Base-by-base conservation (phyloP, 495 filamentous ascomycete genomes). In the Pseudotulostoma volvatum region DNA sequence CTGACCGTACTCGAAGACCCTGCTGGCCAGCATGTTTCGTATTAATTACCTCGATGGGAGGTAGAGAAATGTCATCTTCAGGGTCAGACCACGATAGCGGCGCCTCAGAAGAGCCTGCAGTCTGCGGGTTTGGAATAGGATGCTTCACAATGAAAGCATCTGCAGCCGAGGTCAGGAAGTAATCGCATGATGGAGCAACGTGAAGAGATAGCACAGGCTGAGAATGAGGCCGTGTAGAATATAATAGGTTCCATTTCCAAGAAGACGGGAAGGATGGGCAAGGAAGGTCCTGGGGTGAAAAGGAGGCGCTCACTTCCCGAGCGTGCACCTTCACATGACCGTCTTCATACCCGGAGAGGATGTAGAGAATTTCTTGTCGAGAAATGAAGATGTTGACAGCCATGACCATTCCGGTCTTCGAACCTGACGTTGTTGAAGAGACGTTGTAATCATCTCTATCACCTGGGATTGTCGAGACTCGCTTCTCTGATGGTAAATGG, bases 21-120 rank as follows among this genome's bases (percentile, higher is more conserved):
- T 97, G 90, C 52, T 95, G 90, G 4, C 90, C 90, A 0, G 84
- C 71, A 54, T 96, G 90, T 45, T 80, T 84, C 2, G 90, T 94
- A 43, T 83, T 73, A 20, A 78, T 36, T 0, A 56, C 54, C 46
- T 76, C 81, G 16, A 77, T 39, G 1, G 81, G 72, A 16, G 45
- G 41, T 1, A 52, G 50, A 20, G 53, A 47, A 16, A 49, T 55
- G 36, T 43, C 44, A 25, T 23, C 11, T 18, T 41, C 46, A 13
- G 39, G 44, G 4, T 35, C 33, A 14, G 42, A 14, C 9, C 0
- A 46, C 49, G 7, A 34, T 31, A 21, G 37, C n/a, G n/a, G n/a
- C n/a, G 37, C 1, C 18, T 42, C 1, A 40, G 25, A 9, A 33
- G 38, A 1, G 48, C 46, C 43, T 46, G 48, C 43, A 28, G 40